Base-by-base conservation (phyloP, 257 asterid genomes). In the Ballota nigra region DNA sequence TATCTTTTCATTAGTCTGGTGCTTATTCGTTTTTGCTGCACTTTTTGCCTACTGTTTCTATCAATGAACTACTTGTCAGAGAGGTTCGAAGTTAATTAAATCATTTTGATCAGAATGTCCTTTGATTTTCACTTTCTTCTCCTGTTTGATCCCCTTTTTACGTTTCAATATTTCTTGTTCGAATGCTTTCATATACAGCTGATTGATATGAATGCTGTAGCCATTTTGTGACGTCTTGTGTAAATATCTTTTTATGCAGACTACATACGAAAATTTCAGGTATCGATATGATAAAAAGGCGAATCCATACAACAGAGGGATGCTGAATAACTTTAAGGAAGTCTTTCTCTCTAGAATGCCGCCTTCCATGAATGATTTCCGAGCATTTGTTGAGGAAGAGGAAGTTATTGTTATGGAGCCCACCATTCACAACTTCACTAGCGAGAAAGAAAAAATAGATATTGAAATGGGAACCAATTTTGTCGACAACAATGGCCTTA, bases 261-360 rank as follows among this genome's bases (percentile, higher is more conserved):
- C 98, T 38, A 92, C 99, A 1, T 92, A 92, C 4, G 99, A 95
- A 84, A 95, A 92, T 83, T 92, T 95, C 82, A 86, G 99, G 77
- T 86, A 83, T 63, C 85, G 85, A 63, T 92, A 89, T 58, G 97
- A 84, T 62, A 80, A 77, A 69, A 88, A 81, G 86, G 96, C 83
- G 85, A 95, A 95, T 80, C 99, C 99, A 41, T 89, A 95, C 65
- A 85, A 92, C 92, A 86, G 60, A 75, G 98, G 99, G 75, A 69
- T 80, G 61, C 53, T 86, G 36, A 75, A 83, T 29, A 95, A 95
- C 71, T 69, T 95, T 66, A 82, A 61, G 76, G 98, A 92, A 75
- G 87, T 88, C 19, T 83, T 95, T 51, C 83, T 87, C 84, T 85
- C 90, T 12, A 89, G 68, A 78, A 89, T 94, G 78, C 96, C 90